A percentile compares a stretch with the other conserved stretches of the same genome.
These are phyloP conservation scores for Halocafeteria seosinensis DNA, from an alignment of 108 stramenopile genomes.

Conservation along the genomic window DNA sequence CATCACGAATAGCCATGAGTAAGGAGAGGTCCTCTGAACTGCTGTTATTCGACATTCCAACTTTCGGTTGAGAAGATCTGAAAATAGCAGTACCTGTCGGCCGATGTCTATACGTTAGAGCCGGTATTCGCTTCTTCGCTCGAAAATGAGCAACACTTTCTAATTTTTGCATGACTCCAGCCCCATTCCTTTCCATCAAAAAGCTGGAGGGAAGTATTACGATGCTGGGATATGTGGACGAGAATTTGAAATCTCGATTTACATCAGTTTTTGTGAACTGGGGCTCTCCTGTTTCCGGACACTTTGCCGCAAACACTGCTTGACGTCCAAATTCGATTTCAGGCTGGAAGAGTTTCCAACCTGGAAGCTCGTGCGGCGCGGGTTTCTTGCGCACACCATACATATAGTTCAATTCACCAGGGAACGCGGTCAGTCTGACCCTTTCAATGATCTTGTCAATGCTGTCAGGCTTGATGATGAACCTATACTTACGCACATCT, in stretches of 20 bases:
- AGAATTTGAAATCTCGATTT: slow-evolving; percentile 1
- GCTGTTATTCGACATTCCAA: slow-evolving; percentile 73
- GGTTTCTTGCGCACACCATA: too few relatives aligned
- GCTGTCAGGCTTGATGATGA: background rate
- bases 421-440: slow-evolving; percentile 1
- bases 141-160: slow-evolving; percentile 24
- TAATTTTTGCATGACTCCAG: slow-evolving; percentile 23
- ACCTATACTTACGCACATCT: slow-evolving; percentile 7
- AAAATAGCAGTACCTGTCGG: slow-evolving; percentile 51
- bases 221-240: slow-evolving; percentile 24
- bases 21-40: slow-evolving; percentile 55
- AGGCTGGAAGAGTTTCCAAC: too few relatives aligned
- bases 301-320: background rate
- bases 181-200: slow-evolving; percentile 15
- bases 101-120: slow-evolving; percentile 21
- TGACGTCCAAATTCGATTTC: background rate
- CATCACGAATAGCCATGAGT: background rate
- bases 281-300: background rate
- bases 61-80: slow-evolving; percentile 82
- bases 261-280: slow-evolving; percentile 2
- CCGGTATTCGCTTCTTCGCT: slow-evolving; percentile 30
- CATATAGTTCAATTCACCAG: background rate
- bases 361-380: too few relatives aligned
- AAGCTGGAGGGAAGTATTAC: slow-evolving; percentile 26
- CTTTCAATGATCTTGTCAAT: background rate